Conservation (phyloP, 2,329 filamentous ascomycete species). For the Curvularia sp. region DNA sequence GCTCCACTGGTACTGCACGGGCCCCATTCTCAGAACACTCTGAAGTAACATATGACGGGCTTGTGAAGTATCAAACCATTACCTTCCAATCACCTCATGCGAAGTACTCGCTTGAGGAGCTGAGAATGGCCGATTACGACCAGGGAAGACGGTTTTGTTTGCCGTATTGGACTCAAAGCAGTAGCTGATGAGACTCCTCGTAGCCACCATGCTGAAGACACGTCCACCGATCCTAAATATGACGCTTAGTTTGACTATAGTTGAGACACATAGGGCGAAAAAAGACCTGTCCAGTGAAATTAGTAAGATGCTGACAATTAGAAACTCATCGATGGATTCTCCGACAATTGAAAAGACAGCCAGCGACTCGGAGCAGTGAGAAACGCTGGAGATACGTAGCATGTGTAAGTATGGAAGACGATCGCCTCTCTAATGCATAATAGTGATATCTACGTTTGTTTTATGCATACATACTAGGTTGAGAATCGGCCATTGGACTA, state of each 20-base stretch:
- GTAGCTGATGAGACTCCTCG: not conserved
- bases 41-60: too few species aligned
- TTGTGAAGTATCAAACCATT: too few species aligned
- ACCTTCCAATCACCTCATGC: not conserved
- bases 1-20: too few species aligned
- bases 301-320: not conserved
- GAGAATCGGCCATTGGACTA: not conserved
- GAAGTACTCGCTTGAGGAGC: not conserved
- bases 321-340: not conserved
- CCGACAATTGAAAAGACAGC: not conserved
- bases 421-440: too few species aligned
- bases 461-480: not conserved
- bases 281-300: not conserved
- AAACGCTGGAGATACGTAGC: too few species aligned
- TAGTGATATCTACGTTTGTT: too few species aligned
- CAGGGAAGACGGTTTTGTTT: not conserved
- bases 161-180: not conserved
- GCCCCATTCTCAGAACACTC: too few species aligned
- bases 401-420: too few species aligned
- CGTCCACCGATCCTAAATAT: not conserved
- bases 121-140: not conserved
- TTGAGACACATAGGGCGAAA: not conserved
- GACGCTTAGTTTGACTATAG: not conserved
- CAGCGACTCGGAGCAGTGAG: too few species aligned
- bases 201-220: not conserved